Percentiles rank a stretch among this genome's conserved stretches.
phyloP scores from a whole-genome alignment of 352 stramenopile genomes.

The Pythium myriotylum region DNA sequence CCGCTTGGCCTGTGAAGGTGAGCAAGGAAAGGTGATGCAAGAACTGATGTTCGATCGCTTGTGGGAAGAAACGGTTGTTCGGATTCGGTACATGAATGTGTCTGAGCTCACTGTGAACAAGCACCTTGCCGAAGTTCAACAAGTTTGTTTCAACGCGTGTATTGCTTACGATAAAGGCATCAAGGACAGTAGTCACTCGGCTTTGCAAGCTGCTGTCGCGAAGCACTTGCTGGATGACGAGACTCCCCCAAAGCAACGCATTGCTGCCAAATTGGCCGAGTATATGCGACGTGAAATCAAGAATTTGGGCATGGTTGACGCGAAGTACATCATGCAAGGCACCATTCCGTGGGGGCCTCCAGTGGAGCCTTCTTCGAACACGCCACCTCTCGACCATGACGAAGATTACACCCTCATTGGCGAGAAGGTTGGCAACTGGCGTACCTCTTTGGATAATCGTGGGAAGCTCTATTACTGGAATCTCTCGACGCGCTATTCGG shows the following conservation, averaged over 20 bases:
- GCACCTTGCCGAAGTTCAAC: slow-evolving; percentile 95
- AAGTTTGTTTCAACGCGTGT: slow-evolving; percentile 94
- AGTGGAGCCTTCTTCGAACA: slow-evolving; percentile 21
- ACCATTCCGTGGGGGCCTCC: slow-evolving; percentile 72
- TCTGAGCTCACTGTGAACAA: slow-evolving; percentile 96
- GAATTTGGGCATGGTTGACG: slow-evolving; percentile 74
- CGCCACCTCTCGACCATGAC: slow-evolving; percentile 32
- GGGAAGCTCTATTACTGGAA: slow-evolving; percentile 91
- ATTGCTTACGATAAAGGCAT: slow-evolving; percentile 94
- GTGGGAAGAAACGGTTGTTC: slow-evolving; percentile 94
- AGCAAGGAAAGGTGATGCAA: slow-evolving; percentile 87
- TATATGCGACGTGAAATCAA: slow-evolving; percentile 85
- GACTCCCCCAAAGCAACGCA: slow-evolving; percentile 51
- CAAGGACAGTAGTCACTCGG: slow-evolving; percentile 50
- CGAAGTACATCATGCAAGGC: slow-evolving; percentile 69
- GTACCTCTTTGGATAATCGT: slow-evolving; percentile 80
- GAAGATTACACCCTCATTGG: slow-evolving; percentile 79
- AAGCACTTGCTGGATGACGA: slow-evolving; percentile 81
- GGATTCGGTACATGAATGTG: slow-evolving; percentile 93
- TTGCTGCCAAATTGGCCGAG: slow-evolving; percentile 59
- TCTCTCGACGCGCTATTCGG: slow-evolving; percentile 75
- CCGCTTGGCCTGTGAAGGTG: slow-evolving; percentile 83
- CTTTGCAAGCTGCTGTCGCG: slow-evolving; percentile 62
- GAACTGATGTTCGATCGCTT: slow-evolving; percentile 97
- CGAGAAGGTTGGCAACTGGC: slow-evolving; percentile 85